Conservation (phyloP, 1,284 basidiomycete species). For the Porodaedalea pini region DNA sequence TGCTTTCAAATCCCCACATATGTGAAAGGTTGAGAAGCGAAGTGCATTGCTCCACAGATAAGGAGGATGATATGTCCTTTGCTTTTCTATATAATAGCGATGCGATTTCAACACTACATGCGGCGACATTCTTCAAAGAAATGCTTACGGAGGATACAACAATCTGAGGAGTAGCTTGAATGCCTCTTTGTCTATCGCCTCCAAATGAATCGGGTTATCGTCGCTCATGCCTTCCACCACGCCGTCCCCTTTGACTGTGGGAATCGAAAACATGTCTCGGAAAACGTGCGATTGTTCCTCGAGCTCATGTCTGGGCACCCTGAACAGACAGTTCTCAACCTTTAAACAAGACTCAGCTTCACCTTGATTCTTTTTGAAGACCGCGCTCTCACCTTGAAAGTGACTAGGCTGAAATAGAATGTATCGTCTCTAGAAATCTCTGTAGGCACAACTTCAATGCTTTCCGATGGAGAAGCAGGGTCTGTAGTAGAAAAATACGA, state of each 20-base stretch:
- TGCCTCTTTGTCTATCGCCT: background rate
- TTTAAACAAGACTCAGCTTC: background rate
- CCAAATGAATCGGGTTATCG: slow-evolving; percentile 3
- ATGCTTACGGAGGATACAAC: slow-evolving; percentile 4
- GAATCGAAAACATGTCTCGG: slow-evolving; percentile 9
- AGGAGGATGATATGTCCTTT: background rate
- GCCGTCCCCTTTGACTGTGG: background rate
- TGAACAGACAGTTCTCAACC: slow-evolving; percentile 3
- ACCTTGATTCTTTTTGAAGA: background rate
- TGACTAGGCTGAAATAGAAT: background rate
- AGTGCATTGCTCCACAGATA: background rate
- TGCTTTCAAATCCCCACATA: slow-evolving; percentile 10
- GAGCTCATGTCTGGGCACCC: background rate
- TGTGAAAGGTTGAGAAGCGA: background rate
- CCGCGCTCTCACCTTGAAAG: background rate
- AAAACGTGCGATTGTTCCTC: slow-evolving; percentile 6
- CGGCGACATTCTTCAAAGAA: background rate
- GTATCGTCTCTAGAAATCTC: background rate
- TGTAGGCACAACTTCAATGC: no score
- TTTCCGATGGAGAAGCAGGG: background rate
- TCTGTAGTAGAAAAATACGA: no score
- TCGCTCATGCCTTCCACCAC: slow-evolving; percentile 1
- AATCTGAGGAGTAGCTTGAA: slow-evolving; percentile 2
- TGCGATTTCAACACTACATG: no score
- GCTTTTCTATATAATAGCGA: no score